Base-by-base conservation (phyloP, 2,329 filamentous ascomycete genomes). In the Botrytis deweyae region DNA sequence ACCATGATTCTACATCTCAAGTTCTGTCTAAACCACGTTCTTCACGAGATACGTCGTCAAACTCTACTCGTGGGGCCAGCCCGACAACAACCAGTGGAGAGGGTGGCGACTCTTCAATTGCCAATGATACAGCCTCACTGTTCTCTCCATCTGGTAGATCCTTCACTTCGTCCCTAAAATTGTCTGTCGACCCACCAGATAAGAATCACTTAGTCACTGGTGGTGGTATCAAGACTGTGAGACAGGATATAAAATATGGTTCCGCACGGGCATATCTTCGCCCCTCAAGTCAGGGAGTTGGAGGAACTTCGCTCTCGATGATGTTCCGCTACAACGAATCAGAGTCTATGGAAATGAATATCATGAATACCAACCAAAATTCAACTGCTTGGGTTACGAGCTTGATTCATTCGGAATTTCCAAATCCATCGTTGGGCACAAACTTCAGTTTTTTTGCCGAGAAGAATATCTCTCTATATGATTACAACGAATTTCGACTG, bases 191-290 rank as follows among this genome's bases (percentile, higher is more conserved):
- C 4, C 70, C 74, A 25, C 44, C 73, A 8, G 62, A 72, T n/a
- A 29, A 36, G 0, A 55, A 76, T 44, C 66, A 74, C 46, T 46
- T 85, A 0, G 84, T 86, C n/a, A 78, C 81, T 29, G 85, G 85
- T 38, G 83, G 81, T 9, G 81, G 82, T 61, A 80, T 87, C 62
- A 80, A 82, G 38, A 85, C 84, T 7, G 74, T 80, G 38, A 80
- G 85, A 52, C 82, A 83, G 58, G 85, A 87, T 74, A 86, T 87
- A 33, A 81, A 84, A 49, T 85, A 84, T 81, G 85, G 85, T 66
- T 84, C 84, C 16, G 86, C 86, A 75, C 81, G 84, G 40, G 80
- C 82, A 1, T 80, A 82, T 38, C 81, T 86, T 79, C 82, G 82
- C 70, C 81, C 83, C n/a, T 81, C 85, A 6, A 78, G 77, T 44